These are phyloP conservation scores for Adansonia rubrostipa DNA, from an alignment of 441 rosid species.

Conservation along the genomic window DNA sequence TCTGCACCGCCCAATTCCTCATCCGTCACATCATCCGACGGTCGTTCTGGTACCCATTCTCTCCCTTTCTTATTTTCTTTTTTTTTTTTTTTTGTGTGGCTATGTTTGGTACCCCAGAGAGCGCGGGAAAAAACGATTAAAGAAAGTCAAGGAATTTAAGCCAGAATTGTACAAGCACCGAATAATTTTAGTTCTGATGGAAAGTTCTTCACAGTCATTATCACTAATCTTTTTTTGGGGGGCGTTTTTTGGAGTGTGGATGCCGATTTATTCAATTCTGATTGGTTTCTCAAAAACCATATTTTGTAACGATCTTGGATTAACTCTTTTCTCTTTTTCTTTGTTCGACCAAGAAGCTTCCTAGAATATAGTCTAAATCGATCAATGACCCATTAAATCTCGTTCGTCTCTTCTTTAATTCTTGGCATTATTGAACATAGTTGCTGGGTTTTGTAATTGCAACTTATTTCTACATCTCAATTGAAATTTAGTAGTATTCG, in stretches of 20 bases:
- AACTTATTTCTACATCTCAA: neutral
- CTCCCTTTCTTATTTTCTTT: neutral
- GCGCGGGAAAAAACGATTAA: conserved; percentile 14
- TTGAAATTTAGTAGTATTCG: neutral
- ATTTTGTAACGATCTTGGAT: neutral
- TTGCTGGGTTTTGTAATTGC: neutral
- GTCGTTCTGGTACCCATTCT: conserved; percentile 37
- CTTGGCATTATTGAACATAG: neutral
- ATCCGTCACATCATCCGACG: conserved; percentile 39
- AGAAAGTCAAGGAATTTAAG: neutral
- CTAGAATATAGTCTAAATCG: neutral
- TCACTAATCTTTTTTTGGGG: neutral
- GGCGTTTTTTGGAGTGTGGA: neutral
- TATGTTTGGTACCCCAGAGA: conserved; percentile 27
- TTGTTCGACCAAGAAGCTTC: conserved; percentile 3
- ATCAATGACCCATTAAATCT: neutral
- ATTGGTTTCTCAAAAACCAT: conserved; percentile 15
- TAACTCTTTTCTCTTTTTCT: neutral
- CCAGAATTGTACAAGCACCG: neutral
- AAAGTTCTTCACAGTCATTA: neutral
- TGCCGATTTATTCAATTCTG: neutral
- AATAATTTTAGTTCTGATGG: neutral
- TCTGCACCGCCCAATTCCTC: conserved; percentile 43
- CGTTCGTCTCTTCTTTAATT: neutral
- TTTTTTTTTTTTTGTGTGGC: neutral